Base-by-base conservation (phyloP, 257 asterid genomes). In the Osmanthus fragrans region DNA sequence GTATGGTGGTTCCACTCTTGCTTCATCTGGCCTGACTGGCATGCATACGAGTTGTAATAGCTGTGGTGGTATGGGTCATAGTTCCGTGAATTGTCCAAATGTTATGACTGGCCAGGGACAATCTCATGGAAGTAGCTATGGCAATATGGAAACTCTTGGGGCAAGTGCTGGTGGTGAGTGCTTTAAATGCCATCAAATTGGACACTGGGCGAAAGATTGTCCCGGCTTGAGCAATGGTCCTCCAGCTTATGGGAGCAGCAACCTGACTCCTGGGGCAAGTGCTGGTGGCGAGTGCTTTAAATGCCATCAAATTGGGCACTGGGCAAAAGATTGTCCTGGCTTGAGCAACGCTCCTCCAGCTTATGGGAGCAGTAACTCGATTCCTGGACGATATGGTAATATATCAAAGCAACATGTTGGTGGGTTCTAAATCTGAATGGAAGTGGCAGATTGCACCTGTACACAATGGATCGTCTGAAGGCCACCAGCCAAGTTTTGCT, bases 121-220 rank as follows among this genome's bases (percentile, higher is more conserved):
- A 77, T 88, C 98, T 42, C 85, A 90, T 82, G 97, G 97, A 67
- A 81, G 85, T 73, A 74, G 91, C 42, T 29, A 40, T 70, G 79
- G 73, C 74, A 85, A 70, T 76, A 88, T 42, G 64, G 54, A 45
- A 19, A 33, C 76, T n/a, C 75, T 90, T 56, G 90, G 84, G 18
- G 69, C 80, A n/a, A 73, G 81, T 42, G 81, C 49, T 68, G 88
- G 87, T 1, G 91, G 89, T 21, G 96, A 92, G 81, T 94, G 98
- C 85, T 90, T 72, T 77, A 94, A 92, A 77, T 94, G 98, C 80
- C 94, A 89, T 85, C 91, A 95, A 79, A 0, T 5, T 32, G 99
- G 99, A 47, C 99, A 95, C 78, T 93, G 93, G 96, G 94, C 97
- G 0, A 89, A 81, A 77, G 96, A 95, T 80, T 95, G 99, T 83